These are phyloP conservation scores for Fraxinus paxiana DNA, from an alignment of 305 asterid genomes.

Conservation along the genomic window DNA sequence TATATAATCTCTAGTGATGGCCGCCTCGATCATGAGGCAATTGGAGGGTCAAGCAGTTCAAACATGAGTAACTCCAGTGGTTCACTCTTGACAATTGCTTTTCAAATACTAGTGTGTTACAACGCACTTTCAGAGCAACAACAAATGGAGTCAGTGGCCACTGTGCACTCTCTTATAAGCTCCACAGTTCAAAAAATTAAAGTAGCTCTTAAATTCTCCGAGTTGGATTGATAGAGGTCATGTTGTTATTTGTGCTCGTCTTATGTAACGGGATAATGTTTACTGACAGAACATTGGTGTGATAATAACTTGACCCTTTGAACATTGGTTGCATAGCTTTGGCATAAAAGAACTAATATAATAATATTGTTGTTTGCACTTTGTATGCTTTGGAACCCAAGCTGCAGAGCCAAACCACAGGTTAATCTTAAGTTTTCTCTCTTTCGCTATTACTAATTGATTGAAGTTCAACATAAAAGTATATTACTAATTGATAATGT, in stretches of 20 bases:
- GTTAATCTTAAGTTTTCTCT: background rate
- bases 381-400: background rate
- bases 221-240: background rate
- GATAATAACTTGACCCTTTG: background rate
- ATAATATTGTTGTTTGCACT: background rate
- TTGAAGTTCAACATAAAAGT: background rate
- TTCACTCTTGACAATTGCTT: conserved; percentile 55
- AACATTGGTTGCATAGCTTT: background rate
- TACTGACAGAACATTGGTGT: background rate
- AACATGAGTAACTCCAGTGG: conserved; percentile 22
- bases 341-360: background rate
- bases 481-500: background rate
- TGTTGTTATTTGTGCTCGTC: background rate
- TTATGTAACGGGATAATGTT: background rate
- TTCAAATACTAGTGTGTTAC: conserved; percentile 41
- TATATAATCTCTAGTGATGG: conserved; percentile 54
- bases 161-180: conserved; percentile 43
- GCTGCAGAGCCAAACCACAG: background rate
- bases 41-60: conserved; percentile 27
- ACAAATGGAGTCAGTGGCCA: conserved; percentile 45
- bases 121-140: conserved; percentile 31
- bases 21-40: conserved; percentile 12
- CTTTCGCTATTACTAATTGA: background rate
- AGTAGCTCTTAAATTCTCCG: conserved; percentile 29
- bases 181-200: conserved; percentile 45